These are phyloP conservation scores for Camellia oleifera DNA, from an alignment of 179 eudicot genomes.

Conservation along the genomic window DNA sequence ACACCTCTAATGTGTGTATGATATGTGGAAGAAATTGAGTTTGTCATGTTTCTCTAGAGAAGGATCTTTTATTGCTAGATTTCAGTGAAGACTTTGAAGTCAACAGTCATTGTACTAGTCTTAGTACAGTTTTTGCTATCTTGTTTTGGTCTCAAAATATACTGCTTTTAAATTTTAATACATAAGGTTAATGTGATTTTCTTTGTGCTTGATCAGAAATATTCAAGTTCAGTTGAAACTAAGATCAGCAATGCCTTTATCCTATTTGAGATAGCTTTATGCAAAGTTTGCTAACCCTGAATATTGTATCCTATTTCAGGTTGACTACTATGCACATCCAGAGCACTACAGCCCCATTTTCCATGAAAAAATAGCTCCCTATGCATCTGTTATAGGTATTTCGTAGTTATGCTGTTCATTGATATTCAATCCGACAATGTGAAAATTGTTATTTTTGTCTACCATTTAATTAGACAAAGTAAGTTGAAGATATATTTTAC, in stretches of 20 bases:
- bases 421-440: neutral
- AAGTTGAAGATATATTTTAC: neutral
- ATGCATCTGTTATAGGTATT: constrained; percentile 91
- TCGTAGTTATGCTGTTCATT: neutral
- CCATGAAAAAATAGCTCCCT: constrained; percentile 88
- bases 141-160: neutral
- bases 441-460: neutral
- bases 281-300: neutral
- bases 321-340: constrained; percentile 92
- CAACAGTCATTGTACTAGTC: neutral
- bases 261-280: neutral
- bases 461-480: neutral
- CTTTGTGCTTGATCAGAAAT: neutral
- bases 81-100: neutral
- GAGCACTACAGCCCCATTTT: constrained; percentile 83
- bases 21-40: too few relatives aligned
- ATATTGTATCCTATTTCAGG: constrained; percentile 42
- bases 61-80: neutral
- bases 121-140: neutral
- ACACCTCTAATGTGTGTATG: too few relatives aligned
- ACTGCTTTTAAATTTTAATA: neutral
- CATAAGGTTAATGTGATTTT: neutral
- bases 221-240: neutral
- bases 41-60: neutral
- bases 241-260: neutral